Evolutionary conservation across 2,329 filamentous ascomycete genomes (phyloP), one percentile per base, ranked within the genome.

Genomic region (Colletotrichum ledebouriae): DNA sequence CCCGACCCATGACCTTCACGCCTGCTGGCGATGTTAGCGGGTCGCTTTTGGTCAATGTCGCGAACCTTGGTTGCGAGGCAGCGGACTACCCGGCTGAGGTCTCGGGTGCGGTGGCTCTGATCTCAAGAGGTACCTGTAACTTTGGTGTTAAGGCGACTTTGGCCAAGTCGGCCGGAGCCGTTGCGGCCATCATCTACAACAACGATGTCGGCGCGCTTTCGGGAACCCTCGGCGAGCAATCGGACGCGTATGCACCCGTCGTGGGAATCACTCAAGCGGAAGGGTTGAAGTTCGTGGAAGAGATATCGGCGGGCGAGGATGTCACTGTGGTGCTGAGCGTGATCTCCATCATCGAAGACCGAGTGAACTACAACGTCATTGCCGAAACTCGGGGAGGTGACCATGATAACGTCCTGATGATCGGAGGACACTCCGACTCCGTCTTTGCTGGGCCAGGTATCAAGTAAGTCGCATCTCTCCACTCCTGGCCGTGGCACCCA

Each of bases 141-240:
- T 92, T 91, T 64, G 84, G 81, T 7, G 73, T 82, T 22, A 92
- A 92, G 80, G 83, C 87, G 6, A 76, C 81, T 42, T 78, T 84
- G 17, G 89, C 89, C 25, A 85, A 84, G 66, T 73, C 76, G 0
- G 87, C 89, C 2, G 87, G 89, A 17, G 90, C 90, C 1, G 75
- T 76, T 0, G 90, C 80, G 1, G 84, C 83, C 1, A 74, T 92
- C 60, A 80, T 92, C 67, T 90, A 90, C 78, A 90, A 92, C 80
- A 90, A 90, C 68, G 83, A 79, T 3, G 76, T 82, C 0, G 88
- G 87, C 2, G 66, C 76, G 3, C 63, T 82, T 1, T 75, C 83
- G 6, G 89, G 87, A 34, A 91, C 88, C 2, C 80, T 91, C 1
- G 87, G 87, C 56, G 77, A 76, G 6, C 80, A 82, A 0, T 81